These are phyloP conservation scores for Nicotiana knightiana DNA, from an alignment of 257 asterid genomes.

Conservation along the genomic window DNA sequence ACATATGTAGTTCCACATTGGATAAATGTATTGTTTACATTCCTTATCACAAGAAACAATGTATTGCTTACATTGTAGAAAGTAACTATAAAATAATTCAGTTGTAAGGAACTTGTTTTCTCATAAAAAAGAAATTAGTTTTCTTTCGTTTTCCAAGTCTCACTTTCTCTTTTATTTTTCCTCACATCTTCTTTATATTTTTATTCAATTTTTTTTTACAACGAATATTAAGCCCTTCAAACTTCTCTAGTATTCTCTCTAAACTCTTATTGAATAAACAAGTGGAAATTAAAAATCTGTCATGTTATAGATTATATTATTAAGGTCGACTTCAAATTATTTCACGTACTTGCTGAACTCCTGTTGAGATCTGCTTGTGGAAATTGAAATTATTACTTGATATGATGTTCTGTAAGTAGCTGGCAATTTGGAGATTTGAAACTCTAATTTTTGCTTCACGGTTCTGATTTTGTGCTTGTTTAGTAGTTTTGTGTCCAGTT, in stretches of 20 bases:
- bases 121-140: background rate
- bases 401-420: background rate
- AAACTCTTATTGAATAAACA: background rate
- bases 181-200: background rate
- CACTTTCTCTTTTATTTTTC: background rate
- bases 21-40: background rate
- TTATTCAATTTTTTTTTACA: background rate
- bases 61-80: background rate
- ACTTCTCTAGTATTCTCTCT: background rate
- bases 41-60: background rate
- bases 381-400: background rate
- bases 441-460: background rate
- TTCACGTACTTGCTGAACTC: background rate
- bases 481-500: background rate
- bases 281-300: background rate
- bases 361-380: background rate
- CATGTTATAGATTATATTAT: background rate
- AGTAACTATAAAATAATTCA: background rate
- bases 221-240: background rate
- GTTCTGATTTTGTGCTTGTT: background rate
- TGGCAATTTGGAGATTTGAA: background rate
- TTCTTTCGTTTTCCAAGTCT: background rate
- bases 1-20: background rate
- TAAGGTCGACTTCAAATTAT: background rate
- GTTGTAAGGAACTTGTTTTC: background rate